Base-by-base conservation (phyloP, 2,329 filamentous ascomycete species). In the Lachnellula hyalina region DNA sequence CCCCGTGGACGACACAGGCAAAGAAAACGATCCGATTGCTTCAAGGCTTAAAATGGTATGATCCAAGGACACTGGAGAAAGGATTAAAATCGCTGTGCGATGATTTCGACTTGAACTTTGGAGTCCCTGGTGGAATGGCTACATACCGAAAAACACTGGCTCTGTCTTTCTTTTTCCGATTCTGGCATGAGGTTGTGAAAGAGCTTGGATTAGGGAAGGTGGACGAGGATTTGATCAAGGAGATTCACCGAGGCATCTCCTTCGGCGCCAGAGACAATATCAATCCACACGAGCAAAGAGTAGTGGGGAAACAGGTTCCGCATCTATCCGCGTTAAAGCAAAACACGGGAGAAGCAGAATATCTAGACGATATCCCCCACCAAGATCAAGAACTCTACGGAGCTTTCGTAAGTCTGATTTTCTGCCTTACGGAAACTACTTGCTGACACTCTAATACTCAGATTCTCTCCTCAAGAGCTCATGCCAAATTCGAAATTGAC, bases 101-200 rank as follows among this genome's bases (percentile, higher is more conserved):
- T 49, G 94, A 97, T 67, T 97, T 99, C 66, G 83, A 95, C 68
- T 78, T 99, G 28, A 79, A 83, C 4, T 97, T 96, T 65, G 86
- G 91, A 51, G 94, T 99, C 0, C 94, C 93, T 0, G 94, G 94
- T 61, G 94, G 94, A 38, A 99, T 99, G 94, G 93, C 94, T 0
- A 96, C 91, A 1, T 99, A 97, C 68, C 80, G 94, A 25, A 96
- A 94, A 69, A 89, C 91, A 0, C 75, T 99, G 7, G 93, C 94
- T 0, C 76, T 97, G 51, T 86, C 92, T 2, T 96, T 99, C 78
- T 97, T 97, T 73, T 97, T 97, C 73, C 86, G 91, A 36, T 99
- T 96, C 72, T 97, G 96, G 68, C 89, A 97, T 66, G 93, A 97
- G 58, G 81, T 93, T 0, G 76, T 96, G 42, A 78, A 82, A 0